Evolutionary conservation across 2,329 filamentous ascomycete species (phyloP), one percentile per base, ranked within the genome.

Genomic region (Cordyceps tenuipes): DNA sequence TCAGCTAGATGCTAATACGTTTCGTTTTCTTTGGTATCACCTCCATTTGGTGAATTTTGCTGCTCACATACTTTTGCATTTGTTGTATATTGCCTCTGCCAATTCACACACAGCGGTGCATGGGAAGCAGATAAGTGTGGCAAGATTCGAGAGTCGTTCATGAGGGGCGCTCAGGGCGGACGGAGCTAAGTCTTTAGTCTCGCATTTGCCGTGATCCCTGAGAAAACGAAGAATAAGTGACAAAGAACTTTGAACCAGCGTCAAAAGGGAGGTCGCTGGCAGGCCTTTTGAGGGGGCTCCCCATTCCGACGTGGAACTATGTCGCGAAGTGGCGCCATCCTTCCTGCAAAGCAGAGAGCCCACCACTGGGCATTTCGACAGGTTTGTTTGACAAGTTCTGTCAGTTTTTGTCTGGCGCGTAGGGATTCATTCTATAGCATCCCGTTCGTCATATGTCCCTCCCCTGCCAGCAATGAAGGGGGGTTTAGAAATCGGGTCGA

Each of bases 1-100:
- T 57, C 54, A 57, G 26, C 44, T 57, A 57, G 54, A 57, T 43
- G 54, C 15, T 57, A 57, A 57, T 29, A 48, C 39, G 43, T 9
- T 41, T 2, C 39, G 29, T 49, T 43, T 39, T 49, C 19, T 8
- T 46, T 19, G n/a, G 43, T 23, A 29, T 29, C 29, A 29, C 7
- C 29, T 29, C n/a, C 43, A 3, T 5, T 19, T 10, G 17, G 2
- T 12, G 43, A 10, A 46, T 46, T 36, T 13, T 36, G 34, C 10
- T 36, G 34, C 34, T 36, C 13, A 3, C 12, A n/a, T n/a, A n/a
- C n/a, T n/a, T 36, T 10, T 10, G 34, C 34, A 13, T 36, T 10
- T 36, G 34, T 36, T 13, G 10, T 4, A 36, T 36, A 13, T 36
- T 36, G 34, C 34, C 34, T 36, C 12, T 2, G 34, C 34, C 9